phyloP scores from a whole-genome alignment of 345 rosid species.

The Turritis glabra region DNA sequence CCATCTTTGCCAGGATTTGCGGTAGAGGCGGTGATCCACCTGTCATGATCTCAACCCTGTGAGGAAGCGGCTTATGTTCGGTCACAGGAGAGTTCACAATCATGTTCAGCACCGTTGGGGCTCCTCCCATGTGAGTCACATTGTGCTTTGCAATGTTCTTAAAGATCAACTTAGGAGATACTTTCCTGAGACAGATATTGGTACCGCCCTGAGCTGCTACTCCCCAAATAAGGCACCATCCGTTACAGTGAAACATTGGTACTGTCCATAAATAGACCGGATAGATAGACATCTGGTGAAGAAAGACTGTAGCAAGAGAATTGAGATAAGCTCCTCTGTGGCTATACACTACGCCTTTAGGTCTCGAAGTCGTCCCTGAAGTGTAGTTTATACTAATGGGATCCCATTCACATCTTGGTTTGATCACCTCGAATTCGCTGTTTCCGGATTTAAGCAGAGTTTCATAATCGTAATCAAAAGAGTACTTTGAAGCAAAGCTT shows the following conservation, averaged over 20 bases:
- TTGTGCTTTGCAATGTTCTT: constrained; percentile 52
- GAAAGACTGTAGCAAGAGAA: constrained; percentile 58
- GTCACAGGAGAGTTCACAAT: constrained; percentile 54
- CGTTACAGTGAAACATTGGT: constrained; percentile 95
- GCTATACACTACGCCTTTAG: constrained; percentile 83
- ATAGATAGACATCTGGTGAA: constrained; percentile 58
- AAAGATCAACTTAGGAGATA: constrained; percentile 57
- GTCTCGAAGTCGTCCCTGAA: constrained; percentile 84
- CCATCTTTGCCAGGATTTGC: constrained; percentile 56
- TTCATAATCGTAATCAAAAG: constrained; percentile 51
- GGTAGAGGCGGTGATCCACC: constrained; percentile 80
- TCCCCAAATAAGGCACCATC: constrained; percentile 92
- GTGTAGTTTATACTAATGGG: constrained; percentile 81
- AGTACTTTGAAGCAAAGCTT: constrained; percentile 2
- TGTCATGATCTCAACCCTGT: constrained; percentile 53
- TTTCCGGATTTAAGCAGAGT: constrained; percentile 49
- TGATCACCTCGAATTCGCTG: constrained; percentile 42
- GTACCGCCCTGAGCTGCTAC: constrained; percentile 88
- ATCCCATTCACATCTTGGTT: constrained; percentile 71
- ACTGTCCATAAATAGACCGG: constrained; percentile 86
- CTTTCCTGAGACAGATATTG: constrained; percentile 66
- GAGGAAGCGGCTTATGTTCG: constrained; percentile 50
- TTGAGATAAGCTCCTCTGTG: constrained; percentile 91
- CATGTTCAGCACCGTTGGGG: constrained; percentile 80
- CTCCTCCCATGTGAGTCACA: constrained; percentile 87